Conservation (phyloP, 139 green algal species). For the Chlorella sp. region DNA sequence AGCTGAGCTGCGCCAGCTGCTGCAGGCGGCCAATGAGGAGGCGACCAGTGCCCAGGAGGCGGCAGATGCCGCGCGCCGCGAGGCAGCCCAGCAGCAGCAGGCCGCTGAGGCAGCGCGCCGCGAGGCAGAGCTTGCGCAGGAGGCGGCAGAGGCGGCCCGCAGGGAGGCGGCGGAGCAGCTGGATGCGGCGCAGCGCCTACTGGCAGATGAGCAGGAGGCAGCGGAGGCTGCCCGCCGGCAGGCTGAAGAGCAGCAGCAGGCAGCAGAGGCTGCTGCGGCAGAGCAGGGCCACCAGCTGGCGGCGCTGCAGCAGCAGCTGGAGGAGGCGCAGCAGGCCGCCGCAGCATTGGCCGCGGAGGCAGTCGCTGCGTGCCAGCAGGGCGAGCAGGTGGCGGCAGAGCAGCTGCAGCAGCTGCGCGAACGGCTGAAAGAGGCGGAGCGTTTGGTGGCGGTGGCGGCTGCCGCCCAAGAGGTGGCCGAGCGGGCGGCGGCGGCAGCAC, state of each 20-base stretch:
- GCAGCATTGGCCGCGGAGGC: not conserved
- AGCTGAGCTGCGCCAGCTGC: slow-evolving; percentile 17
- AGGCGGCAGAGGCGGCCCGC: too few species aligned
- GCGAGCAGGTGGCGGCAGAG: not conserved
- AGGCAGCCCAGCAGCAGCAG: slow-evolving; percentile 8
- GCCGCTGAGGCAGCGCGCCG: not conserved
- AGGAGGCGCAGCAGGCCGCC: not conserved
- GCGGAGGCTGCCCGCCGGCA: not conserved
- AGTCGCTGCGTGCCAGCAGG: not conserved
- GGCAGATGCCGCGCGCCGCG: too few species aligned
- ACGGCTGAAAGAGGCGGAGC: slow-evolving; percentile 24
- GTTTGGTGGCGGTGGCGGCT: not conserved
- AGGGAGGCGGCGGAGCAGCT: not conserved
- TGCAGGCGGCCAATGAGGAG: not conserved
- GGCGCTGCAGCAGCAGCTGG: not conserved
- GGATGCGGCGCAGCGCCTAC: not conserved
- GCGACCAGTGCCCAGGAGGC: not conserved
- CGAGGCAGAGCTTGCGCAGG: not conserved
- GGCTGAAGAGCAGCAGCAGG: not conserved
- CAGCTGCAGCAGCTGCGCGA: slow-evolving; percentile 14
- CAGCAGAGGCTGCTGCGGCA: not conserved
- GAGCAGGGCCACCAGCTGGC: not conserved
- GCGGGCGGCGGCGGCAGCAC: not conserved
- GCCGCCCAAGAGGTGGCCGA: not conserved
- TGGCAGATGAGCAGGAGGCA: slow-evolving; percentile 3